Conservation (phyloP, 805 yeast genomes). For the Metschnikowia bowlesiae region DNA sequence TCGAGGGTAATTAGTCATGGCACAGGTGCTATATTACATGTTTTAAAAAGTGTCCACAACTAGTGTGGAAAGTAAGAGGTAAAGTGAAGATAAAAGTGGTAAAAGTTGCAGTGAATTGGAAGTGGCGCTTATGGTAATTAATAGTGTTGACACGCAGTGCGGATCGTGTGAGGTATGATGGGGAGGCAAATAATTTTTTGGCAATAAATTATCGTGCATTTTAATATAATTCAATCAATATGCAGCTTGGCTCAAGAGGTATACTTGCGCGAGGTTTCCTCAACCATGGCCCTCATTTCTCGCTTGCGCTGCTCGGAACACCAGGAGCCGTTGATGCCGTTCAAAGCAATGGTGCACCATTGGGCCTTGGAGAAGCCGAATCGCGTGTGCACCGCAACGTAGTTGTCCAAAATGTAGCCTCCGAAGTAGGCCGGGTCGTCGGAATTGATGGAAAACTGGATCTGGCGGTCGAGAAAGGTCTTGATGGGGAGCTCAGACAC, state of each 20-base stretch:
- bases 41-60: too few relatives aligned
- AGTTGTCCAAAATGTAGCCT: slow-evolving; percentile 78
- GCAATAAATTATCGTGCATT: too few relatives aligned
- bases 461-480: slow-evolving; percentile 53
- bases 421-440: slow-evolving; percentile 63
- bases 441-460: slow-evolving; percentile 72
- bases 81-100: too few relatives aligned
- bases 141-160: too few relatives aligned
- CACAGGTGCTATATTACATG: too few relatives aligned
- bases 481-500: slow-evolving; percentile 64
- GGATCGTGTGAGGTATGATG: too few relatives aligned
- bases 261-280: slow-evolving; percentile 39
- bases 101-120: too few relatives aligned
- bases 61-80: too few relatives aligned
- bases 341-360: slow-evolving; percentile 62
- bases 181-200: too few relatives aligned
- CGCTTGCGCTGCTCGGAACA: slow-evolving; percentile 53
- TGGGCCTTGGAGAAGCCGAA: slow-evolving; percentile 58
- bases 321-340: slow-evolving; percentile 73
- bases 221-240: too few relatives aligned
- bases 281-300: slow-evolving; percentile 43
- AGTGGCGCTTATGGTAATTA: too few relatives aligned
- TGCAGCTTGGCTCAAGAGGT: neutral
- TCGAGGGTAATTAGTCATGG: too few relatives aligned
- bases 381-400: slow-evolving; percentile 57